Conservation (phyloP, 1,284 basidiomycete genomes). For the Ustilago cynodontis region DNA sequence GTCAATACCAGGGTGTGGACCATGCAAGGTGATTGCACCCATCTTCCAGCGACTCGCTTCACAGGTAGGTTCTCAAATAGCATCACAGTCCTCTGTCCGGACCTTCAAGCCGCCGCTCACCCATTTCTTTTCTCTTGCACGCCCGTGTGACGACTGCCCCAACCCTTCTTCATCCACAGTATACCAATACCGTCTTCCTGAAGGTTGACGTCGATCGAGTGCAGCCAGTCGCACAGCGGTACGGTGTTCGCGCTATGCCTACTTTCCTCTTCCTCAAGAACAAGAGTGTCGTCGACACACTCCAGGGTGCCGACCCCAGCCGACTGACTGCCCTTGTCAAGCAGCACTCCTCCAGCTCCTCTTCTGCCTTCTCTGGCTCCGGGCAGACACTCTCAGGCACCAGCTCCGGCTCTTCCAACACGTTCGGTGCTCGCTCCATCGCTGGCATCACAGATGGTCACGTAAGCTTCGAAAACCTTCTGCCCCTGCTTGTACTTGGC, state of each 20-base stretch:
- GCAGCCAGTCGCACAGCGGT: slow-evolving; percentile 70
- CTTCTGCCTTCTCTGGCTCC: slow-evolving; percentile 48
- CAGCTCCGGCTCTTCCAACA: slow-evolving; percentile 28
- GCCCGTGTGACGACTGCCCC: background rate
- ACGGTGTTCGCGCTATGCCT: slow-evolving; percentile 72
- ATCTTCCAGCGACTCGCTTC: slow-evolving; percentile 41
- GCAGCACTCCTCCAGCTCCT: slow-evolving; percentile 59
- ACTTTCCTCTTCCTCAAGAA: slow-evolving; percentile 73
- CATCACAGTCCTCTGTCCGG: background rate
- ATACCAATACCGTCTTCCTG: slow-evolving; percentile 52
- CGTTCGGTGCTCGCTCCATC: slow-evolving; percentile 25
- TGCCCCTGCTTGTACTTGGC: slow-evolving; percentile 49
- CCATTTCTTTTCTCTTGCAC: slow-evolving; percentile 6
- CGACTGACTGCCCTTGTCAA: slow-evolving; percentile 55
- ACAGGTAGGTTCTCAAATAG: slow-evolving; percentile 15
- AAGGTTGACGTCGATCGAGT: slow-evolving; percentile 72
- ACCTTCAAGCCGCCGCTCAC: background rate
- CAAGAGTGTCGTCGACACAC: slow-evolving; percentile 66
- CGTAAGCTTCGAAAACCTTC: slow-evolving; percentile 56
- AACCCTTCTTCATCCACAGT: slow-evolving; percentile 13
- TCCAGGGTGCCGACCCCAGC: slow-evolving; percentile 62
- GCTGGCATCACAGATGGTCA: slow-evolving; percentile 48
- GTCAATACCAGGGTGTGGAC: slow-evolving; percentile 43
- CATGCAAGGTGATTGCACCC: slow-evolving; percentile 50
- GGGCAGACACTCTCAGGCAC: slow-evolving; percentile 51